Evolutionary conservation across 179 eudicot species (phyloP).

Genomic region (Gypsophila paniculata): DNA sequence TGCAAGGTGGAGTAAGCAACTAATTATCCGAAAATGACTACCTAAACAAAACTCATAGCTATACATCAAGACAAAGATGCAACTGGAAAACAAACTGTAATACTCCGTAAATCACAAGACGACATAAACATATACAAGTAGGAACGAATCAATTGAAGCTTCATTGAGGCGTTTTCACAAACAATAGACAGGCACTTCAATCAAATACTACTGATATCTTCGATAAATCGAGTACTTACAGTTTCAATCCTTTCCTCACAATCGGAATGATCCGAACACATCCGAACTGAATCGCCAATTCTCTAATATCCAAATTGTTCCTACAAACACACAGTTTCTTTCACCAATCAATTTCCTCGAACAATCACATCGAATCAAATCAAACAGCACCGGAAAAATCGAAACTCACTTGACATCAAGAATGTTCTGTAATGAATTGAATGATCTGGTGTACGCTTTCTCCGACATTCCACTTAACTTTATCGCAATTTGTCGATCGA

Average conservation of each 20-base stretch:
- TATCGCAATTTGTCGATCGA: constrained; percentile 64
- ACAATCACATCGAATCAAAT: not conserved
- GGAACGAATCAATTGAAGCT: not conserved
- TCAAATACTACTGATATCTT: not conserved
- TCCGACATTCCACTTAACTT: constrained; percentile 85
- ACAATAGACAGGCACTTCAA: constrained; percentile 17
- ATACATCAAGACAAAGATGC: not conserved
- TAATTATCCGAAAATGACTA: not conserved
- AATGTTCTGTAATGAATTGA: constrained; percentile 75
- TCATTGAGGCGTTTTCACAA: constrained; percentile 29
- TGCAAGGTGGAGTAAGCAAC: not conserved
- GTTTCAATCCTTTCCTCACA: constrained; percentile 63
- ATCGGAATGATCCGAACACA: constrained; percentile 85
- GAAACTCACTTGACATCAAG: constrained; percentile 78
- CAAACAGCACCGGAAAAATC: not conserved
- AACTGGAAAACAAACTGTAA: not conserved
- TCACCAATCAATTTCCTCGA: not conserved
- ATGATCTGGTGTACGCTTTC: constrained; percentile 76
- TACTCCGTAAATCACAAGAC: not conserved
- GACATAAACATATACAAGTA: not conserved
- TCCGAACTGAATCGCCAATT: constrained; percentile 81
- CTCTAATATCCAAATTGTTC: constrained; percentile 83
- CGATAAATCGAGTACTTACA: constrained; percentile 41
- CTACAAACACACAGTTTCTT: constrained; percentile 28
- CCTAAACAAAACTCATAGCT: not conserved